Evolutionary conservation across 768 basidiomycete genomes (phyloP), one percentile per base, ranked within the genome.

Genomic region (Podaxis pistillaris): DNA sequence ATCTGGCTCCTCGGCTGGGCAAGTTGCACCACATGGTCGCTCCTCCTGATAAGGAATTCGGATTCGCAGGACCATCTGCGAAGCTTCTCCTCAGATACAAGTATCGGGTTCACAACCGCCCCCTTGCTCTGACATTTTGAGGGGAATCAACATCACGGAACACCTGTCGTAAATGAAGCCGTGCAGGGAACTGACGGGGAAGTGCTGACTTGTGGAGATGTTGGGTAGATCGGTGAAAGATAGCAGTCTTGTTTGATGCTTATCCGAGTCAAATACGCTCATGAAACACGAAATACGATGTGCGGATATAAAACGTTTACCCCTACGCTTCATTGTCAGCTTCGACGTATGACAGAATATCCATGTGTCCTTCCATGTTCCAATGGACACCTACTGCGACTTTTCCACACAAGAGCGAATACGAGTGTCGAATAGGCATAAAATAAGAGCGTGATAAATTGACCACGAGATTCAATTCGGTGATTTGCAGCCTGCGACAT

Each of bases 1-100:
- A 60, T 28, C 53, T 63, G 65, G 57, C 53, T 44, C 56, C 51
- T 22, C 50, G 26, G 46, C 55, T 63, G 26, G 28, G 22, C 52
- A 49, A 17, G 2, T 51, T 33, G 52, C 33, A 47, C 60, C 60
- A 55, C 41, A 61, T 61, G 60, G 60, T 47, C 30, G 15, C 44
- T 36, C 33, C 53, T 19, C 36, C 46, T n/a, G 30, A 47, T 46
- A 58, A 58, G 37, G 54, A 26, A 40, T 9, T 40, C 54, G 54
- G 54, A 46, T 56, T 56, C 54, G 38, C 54, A 56, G 36, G 54
- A 37, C 44, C 19, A n/a, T 19, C 12, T 11, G 38, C n/a, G 33
- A 58, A 58, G 46, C 57, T 46, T 57, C 56, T 17, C 33, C 37
- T n/a, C 54, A 56, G 54, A 56, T 56, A 56, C 54, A 19, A 56